phyloP scores from a whole-genome alignment of 495 filamentous ascomycete genomes.

The Podospora didyma region DNA sequence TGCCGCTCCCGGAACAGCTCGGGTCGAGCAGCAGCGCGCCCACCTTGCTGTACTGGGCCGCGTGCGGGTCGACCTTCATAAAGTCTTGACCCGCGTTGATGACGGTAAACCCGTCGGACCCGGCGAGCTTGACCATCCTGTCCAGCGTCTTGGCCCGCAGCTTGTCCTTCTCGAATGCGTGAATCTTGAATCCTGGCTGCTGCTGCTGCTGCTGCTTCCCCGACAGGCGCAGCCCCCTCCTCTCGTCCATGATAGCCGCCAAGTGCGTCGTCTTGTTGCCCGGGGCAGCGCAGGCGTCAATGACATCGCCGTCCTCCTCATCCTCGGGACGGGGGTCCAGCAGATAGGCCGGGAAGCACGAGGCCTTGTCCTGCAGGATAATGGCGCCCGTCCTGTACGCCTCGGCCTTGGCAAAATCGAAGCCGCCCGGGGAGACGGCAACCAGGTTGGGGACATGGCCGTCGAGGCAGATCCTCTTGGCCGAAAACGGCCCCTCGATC shows the following conservation, averaged over 20 bases:
- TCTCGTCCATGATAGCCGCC: conserved; percentile 59
- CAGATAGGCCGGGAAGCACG: conserved; percentile 89
- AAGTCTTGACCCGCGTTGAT: conserved; percentile 76
- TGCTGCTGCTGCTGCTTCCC: background rate
- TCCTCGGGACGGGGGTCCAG: conserved; percentile 55
- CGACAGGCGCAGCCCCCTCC: background rate
- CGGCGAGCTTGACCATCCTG: conserved; percentile 78
- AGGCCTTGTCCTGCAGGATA: conserved; percentile 94
- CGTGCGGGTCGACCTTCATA: conserved; percentile 61
- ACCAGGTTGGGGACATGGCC: conserved; percentile 76
- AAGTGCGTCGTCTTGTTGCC: conserved; percentile 98
- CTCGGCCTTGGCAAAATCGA: conserved; percentile 60
- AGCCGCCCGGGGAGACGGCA: conserved; percentile 59
- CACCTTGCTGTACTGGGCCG: conserved; percentile 52
- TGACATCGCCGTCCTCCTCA: conserved; percentile 57
- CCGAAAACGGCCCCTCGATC: conserved; percentile 18
- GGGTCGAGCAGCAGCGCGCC: conserved; percentile 81
- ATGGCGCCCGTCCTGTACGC: conserved; percentile 74
- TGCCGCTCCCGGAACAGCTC: conserved; percentile 91
- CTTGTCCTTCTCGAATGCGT: conserved; percentile 68
- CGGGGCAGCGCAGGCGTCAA: conserved; percentile 90
- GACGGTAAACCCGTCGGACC: conserved; percentile 57
- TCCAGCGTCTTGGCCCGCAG: conserved; percentile 64
- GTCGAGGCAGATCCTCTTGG: conserved; percentile 55
- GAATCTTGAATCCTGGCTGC: conserved; percentile 31